Conservation (phyloP, 495 filamentous ascomycete genomes). For the Sphaerosporella brunnea region DNA sequence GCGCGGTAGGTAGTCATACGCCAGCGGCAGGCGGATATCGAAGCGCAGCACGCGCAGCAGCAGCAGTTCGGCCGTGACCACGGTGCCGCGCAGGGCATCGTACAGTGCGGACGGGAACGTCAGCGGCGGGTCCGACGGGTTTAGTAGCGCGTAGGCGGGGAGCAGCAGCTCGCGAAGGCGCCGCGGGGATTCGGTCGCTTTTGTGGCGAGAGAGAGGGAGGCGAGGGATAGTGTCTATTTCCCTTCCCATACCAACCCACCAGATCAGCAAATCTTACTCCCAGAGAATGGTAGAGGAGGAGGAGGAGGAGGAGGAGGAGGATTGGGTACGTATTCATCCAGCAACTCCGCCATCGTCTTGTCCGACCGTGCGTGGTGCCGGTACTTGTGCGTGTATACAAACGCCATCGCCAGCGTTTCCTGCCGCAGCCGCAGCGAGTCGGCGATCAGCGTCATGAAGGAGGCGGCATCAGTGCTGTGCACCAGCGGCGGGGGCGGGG, state of each 20-base stretch:
- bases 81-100: slow-evolving; percentile 29
- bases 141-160: slow-evolving; percentile 29
- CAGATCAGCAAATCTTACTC: no score
- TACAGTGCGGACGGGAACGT: slow-evolving; percentile 29
- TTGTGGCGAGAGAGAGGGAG: slow-evolving; percentile 30
- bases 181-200: slow-evolving; percentile 31
- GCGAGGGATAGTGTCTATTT: slow-evolving; percentile 29
- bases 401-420: slow-evolving; percentile 32
- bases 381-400: slow-evolving; percentile 32
- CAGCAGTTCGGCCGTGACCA: slow-evolving; percentile 30
- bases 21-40: slow-evolving; percentile 28
- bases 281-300: neutral
- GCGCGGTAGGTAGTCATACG: slow-evolving; percentile 29
- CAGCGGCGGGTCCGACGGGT: slow-evolving; percentile 24
- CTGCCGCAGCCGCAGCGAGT: slow-evolving; percentile 30
- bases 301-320: neutral
- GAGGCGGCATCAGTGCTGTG: slow-evolving; percentile 5
- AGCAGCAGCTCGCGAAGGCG: slow-evolving; percentile 31
- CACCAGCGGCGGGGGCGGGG: neutral
- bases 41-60: slow-evolving; percentile 31
- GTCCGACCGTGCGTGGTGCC: no score
- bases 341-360: no score
- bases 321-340: slow-evolving; percentile 17
- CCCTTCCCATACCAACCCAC: no score
- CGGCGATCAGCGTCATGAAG: slow-evolving; percentile 29